Base-by-base conservation (phyloP, 768 basidiomycete species). In the Lentinula guzmanii region DNA sequence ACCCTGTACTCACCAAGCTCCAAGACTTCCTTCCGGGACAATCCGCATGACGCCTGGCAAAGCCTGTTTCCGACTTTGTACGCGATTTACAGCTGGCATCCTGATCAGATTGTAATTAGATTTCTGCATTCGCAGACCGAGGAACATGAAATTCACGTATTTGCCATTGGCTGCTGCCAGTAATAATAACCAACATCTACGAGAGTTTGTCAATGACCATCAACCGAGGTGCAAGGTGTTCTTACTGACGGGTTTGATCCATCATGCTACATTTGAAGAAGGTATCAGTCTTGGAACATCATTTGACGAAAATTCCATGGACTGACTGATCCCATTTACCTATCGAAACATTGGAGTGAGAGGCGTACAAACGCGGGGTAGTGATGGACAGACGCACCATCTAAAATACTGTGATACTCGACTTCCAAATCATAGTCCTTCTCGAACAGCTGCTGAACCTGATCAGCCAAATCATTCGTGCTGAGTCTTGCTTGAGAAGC, bases 161-260 rank as follows among this genome's bases (percentile, higher is more conserved):
- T 83, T 13, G 79, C 76, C 81, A 84, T 84, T 4, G 87, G 86
- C 66, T 86, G 86, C 63, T 90, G 87, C 84, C 87, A 88, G 70
- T 89, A 87, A 63, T 78, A 82, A 63, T 86, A 88, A 58, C 81
- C 81, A 61, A 85, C 67, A 70, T 83, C 77, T 80, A 60, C n/a
- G 46, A 61, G 31, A 0, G 35, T 42, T 6, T 35, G 18, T 55
- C 21, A 55, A 6, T 11, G 35, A 55, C 37, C 10, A 5, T 39
- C n/a, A 39, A 8, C 5, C 1, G 18, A 24, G 35, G 21, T 18
- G 18, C 37, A 52, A 16, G 13, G 34, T 6, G 42, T 10, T 18
- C 24, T 46, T 5, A 66, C 76, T 62, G 60, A 79, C 78, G 86
- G n/a, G 86, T 86, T 68, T 88, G 86, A 67, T 86, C 84, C 83